These are phyloP conservation scores for Juncus inflexus DNA, from an alignment of 176 grass and related monocot genomes.

Conservation along the genomic window DNA sequence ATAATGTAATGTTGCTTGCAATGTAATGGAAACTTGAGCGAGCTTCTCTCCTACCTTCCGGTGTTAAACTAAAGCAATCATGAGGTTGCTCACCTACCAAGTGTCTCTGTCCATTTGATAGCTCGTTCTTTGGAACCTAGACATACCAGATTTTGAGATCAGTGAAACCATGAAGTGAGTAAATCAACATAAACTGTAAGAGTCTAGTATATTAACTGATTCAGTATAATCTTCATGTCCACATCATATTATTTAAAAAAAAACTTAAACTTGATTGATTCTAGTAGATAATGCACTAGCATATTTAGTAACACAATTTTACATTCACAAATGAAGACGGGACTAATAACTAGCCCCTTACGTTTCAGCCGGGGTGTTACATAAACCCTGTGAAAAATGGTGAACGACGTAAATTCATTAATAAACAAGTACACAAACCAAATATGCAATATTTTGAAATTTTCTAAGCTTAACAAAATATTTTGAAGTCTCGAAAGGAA, in stretches of 20 bases:
- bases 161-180: too few species aligned
- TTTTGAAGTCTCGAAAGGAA: too few species aligned
- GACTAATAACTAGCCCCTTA: too few species aligned
- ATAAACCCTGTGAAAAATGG: neutral
- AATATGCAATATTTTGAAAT: neutral
- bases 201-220: too few species aligned
- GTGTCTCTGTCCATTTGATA: neutral
- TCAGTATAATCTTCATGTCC: too few species aligned
- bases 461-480: conserved; percentile 43
- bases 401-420: neutral
- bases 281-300: too few species aligned
- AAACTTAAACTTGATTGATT: too few species aligned
- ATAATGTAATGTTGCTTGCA: conserved; percentile 13
- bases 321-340: too few species aligned
- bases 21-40: conserved; percentile 8
- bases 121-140: neutral
- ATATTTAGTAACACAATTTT: too few species aligned
- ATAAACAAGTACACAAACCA: neutral
- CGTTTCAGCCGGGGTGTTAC: too few species aligned
- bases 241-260: too few species aligned
- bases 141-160: neutral
- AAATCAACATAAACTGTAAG: too few species aligned
- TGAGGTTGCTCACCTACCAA: conserved; percentile 10
- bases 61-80: neutral
- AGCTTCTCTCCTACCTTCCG: neutral